Percentiles rank a stretch among this genome's conserved stretches.
These are phyloP conservation scores for Hericium rajendrae DNA, from an alignment of 768 basidiomycete species.

Conservation along the genomic window DNA sequence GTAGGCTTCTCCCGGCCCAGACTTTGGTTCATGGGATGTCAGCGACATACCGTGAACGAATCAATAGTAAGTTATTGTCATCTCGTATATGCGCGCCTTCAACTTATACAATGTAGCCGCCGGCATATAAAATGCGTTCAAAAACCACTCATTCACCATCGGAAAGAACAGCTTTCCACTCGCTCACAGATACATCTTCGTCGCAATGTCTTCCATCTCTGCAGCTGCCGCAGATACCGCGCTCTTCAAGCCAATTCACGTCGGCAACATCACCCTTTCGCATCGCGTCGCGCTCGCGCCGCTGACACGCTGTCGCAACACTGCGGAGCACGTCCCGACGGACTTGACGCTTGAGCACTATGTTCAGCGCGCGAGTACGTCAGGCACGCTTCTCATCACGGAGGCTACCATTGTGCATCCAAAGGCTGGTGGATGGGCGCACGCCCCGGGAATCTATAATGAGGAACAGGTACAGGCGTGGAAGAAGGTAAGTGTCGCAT, in stretches of 20 bases:
- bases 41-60: too few relatives aligned
- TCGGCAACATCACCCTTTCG: constrained; percentile 18
- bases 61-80: too few relatives aligned
- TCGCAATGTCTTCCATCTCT: not conserved
- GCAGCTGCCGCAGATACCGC: not conserved
- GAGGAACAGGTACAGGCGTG: not conserved
- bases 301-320: constrained; percentile 15
- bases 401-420: not conserved
- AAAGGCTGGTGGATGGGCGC: not conserved
- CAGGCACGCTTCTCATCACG: not conserved
- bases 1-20: too few relatives aligned
- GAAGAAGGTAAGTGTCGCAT: not conserved
- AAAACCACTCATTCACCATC: too few relatives aligned
- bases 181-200: too few relatives aligned
- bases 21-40: too few relatives aligned
- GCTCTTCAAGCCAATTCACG: not conserved
- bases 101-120: too few relatives aligned
- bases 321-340: not conserved
- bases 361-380: not conserved
- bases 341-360: constrained; percentile 4
- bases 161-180: too few relatives aligned
- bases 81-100: too few relatives aligned
- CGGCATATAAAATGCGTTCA: too few relatives aligned
- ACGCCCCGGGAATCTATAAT: not conserved
- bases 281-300: constrained; percentile 17